Conservation (phyloP, 371 early-diverging fungal genomes). For the Apophysomyces ossiformis region DNA sequence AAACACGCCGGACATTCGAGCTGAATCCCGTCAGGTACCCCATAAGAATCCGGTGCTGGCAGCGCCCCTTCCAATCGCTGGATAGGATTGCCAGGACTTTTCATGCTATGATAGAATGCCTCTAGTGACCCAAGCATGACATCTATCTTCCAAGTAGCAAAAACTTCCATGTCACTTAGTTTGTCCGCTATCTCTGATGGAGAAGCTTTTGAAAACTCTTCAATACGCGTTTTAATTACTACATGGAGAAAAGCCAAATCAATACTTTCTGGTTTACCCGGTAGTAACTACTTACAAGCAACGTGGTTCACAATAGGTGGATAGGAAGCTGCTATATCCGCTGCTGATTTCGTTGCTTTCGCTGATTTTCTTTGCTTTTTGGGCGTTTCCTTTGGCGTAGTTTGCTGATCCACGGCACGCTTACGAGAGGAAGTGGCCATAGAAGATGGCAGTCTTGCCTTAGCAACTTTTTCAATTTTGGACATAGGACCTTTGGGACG, state of each 20-base stretch:
- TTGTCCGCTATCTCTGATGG: background rate
- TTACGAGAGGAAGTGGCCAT: background rate
- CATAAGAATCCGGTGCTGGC: background rate
- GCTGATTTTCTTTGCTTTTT: slow-evolving; percentile 3
- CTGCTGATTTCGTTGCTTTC: background rate
- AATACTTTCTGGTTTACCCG: background rate
- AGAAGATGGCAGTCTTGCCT: background rate
- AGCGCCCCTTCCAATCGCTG: background rate
- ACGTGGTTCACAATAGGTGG: slow-evolving; percentile 7
- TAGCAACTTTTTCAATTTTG: slow-evolving; percentile 3
- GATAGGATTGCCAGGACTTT: slow-evolving; percentile 9
- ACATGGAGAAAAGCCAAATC: background rate
- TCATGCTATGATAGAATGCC: slow-evolving; percentile 9
- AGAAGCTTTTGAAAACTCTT: slow-evolving; percentile 6
- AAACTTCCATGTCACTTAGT: slow-evolving; percentile 13
- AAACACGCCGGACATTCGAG: slow-evolving; percentile 1
- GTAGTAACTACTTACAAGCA: background rate
- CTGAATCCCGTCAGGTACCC: background rate
- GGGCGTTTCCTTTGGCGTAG: background rate
- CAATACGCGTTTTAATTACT: slow-evolving; percentile 17
- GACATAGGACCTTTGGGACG: background rate
- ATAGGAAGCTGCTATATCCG: slow-evolving; percentile 1
- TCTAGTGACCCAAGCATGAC: slow-evolving; percentile 8
- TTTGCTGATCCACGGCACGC: background rate
- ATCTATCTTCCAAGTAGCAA: slow-evolving; percentile 1